phyloP scores from a whole-genome alignment of 768 basidiomycete species.

The Lentinula boryana region DNA sequence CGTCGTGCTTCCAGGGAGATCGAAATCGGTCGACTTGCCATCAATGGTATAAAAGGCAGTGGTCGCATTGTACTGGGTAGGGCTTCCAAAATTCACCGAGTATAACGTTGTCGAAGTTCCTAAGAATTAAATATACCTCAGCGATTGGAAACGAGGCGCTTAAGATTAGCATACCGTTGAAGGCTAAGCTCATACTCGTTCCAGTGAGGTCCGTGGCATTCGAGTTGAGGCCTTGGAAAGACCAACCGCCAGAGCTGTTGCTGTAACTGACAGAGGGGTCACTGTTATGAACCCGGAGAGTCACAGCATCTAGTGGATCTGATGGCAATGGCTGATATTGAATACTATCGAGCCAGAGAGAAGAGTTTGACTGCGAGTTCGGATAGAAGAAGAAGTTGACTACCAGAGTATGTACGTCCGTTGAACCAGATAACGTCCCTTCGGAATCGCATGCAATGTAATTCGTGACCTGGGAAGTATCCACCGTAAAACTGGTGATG shows the following conservation, averaged over 20 bases:
- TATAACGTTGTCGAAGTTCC: not conserved
- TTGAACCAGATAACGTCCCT: not conserved
- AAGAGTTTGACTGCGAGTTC: not conserved
- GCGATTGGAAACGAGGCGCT: not conserved
- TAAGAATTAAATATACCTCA: not conserved
- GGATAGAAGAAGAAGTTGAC: not conserved
- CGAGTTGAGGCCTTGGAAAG: not conserved
- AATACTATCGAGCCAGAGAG: constrained; percentile 2
- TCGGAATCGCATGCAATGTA: constrained; percentile 6
- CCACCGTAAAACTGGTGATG: not conserved
- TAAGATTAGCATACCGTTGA: not conserved
- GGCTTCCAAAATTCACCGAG: not conserved
- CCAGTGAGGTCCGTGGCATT: not conserved
- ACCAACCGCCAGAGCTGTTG: constrained; percentile 4
- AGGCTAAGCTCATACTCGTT: not conserved
- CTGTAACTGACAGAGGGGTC: constrained; percentile 1
- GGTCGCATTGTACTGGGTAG: not conserved
- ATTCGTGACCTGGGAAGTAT: not conserved
- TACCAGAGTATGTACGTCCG: not conserved
- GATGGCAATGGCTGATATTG: not conserved
- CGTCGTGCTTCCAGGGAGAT: not conserved
- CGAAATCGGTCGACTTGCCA: not conserved
- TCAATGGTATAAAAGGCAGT: not conserved
- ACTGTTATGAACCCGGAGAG: constrained; percentile 1
- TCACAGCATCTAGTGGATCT: constrained; percentile 1